phyloP scores from a whole-genome alignment of 2,329 filamentous ascomycete species.

The Parastagonospora avenae region DNA sequence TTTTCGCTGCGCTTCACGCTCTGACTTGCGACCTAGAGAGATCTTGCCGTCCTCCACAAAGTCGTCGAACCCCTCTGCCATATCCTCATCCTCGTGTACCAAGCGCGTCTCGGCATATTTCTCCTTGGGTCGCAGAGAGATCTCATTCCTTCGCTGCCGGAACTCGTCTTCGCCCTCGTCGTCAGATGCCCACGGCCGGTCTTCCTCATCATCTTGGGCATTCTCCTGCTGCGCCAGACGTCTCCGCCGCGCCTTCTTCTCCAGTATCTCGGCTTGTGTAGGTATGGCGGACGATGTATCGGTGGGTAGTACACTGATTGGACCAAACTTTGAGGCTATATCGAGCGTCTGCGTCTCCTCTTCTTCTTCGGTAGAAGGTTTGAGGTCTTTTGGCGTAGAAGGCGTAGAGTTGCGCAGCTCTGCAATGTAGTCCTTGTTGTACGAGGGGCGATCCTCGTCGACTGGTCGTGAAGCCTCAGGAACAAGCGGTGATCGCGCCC shows the following conservation, averaged over 20 bases:
- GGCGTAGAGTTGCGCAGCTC: slow-evolving; percentile 87
- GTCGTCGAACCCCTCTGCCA: slow-evolving; percentile 91
- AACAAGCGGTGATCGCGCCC: slow-evolving; percentile 55
- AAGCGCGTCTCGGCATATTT: slow-evolving; percentile 73
- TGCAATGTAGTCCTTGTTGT: slow-evolving; percentile 84
- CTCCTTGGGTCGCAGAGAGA: slow-evolving; percentile 61
- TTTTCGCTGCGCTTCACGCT: slow-evolving; percentile 69
- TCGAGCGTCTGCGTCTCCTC: slow-evolving; percentile 55
- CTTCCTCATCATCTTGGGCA: slow-evolving; percentile 56
- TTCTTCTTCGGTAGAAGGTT: slow-evolving; percentile 42
- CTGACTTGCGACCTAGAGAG: slow-evolving; percentile 77
- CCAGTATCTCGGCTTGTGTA: slow-evolving; percentile 81
- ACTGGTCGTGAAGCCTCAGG: slow-evolving; percentile 56
- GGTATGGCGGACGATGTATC: slow-evolving; percentile 63
- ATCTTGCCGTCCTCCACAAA: slow-evolving; percentile 86
- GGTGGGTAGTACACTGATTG: slow-evolving; percentile 43
- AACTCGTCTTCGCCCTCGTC: slow-evolving; percentile 46
- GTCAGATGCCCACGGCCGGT: slow-evolving; percentile 50
- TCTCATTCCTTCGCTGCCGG: slow-evolving; percentile 47
- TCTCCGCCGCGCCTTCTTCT: slow-evolving; percentile 89
- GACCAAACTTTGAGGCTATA: slow-evolving; percentile 63
- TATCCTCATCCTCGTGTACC: slow-evolving; percentile 84
- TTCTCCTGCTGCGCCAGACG: slow-evolving; percentile 75
- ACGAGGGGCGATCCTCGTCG: slow-evolving; percentile 74
- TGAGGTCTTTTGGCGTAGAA: slow-evolving; percentile 72